A percentile compares a stretch with the other conserved stretches of the same genome.
Conservation (phyloP, 208 protist species). For the Porcisia hertigi region DNA sequence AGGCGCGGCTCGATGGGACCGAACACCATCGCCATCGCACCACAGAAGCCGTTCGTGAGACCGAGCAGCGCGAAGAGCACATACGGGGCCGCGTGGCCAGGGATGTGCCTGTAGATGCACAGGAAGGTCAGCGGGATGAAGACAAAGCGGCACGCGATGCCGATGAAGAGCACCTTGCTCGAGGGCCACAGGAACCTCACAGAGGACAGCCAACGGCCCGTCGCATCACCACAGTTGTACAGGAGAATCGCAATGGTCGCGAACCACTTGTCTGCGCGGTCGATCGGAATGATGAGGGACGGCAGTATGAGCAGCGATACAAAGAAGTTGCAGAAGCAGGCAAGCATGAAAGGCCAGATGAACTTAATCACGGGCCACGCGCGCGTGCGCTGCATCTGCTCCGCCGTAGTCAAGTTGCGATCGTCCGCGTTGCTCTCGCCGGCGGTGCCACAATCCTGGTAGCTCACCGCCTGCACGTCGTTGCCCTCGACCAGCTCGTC, state of each 20-base stretch:
- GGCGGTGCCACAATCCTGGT: background rate
- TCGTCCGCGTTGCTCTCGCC: slow-evolving; percentile 36
- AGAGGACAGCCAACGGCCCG: slow-evolving; percentile 56
- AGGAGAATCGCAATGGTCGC: slow-evolving; percentile 74
- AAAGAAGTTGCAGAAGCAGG: slow-evolving; percentile 79
- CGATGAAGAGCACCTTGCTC: slow-evolving; percentile 47
- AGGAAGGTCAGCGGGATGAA: slow-evolving; percentile 79
- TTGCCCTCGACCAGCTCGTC: slow-evolving; percentile 27
- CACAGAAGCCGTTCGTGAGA: slow-evolving; percentile 82
- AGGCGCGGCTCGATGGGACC: slow-evolving; percentile 58
- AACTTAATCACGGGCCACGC: slow-evolving; percentile 57
- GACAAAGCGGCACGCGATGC: slow-evolving; percentile 43
- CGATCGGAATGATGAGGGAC: slow-evolving; percentile 67
- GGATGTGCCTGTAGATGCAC: slow-evolving; percentile 83
- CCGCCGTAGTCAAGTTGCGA: slow-evolving; percentile 56
- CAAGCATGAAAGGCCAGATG: slow-evolving; percentile 63
- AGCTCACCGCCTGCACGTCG: slow-evolving; percentile 25
- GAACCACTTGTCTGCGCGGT: slow-evolving; percentile 74
- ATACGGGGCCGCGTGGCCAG: slow-evolving; percentile 55
- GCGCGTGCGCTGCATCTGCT: slow-evolving; percentile 57
- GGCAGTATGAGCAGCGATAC: slow-evolving; percentile 80
- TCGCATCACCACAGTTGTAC: slow-evolving; percentile 83
- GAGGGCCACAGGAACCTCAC: slow-evolving; percentile 58
- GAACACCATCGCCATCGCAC: slow-evolving; percentile 75
- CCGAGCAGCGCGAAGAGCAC: slow-evolving; percentile 59